Conservation (phyloP, 192 early-diverging fungal genomes). For the Helicostylum pulchrum region DNA sequence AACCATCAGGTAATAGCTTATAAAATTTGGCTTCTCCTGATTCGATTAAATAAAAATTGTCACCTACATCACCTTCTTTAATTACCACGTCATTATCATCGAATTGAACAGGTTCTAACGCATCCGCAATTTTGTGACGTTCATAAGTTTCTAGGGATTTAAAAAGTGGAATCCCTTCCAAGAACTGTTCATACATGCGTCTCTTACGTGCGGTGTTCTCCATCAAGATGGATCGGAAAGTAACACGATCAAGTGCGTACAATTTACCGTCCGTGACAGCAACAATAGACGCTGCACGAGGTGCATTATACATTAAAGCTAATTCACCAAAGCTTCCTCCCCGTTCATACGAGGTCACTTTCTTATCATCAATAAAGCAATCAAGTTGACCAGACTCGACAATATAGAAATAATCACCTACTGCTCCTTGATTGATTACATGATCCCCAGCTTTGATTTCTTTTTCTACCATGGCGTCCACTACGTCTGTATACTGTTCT, state of each 20-base stretch:
- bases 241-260: slow-evolving; percentile 97
- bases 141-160: slow-evolving; percentile 91
- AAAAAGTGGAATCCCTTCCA: slow-evolving; percentile 89
- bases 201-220: slow-evolving; percentile 95
- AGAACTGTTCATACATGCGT: slow-evolving; percentile 93
- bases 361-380: slow-evolving; percentile 76
- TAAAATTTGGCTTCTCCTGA: slow-evolving; percentile 81
- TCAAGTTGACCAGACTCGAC: slow-evolving; percentile 92
- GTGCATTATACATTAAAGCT: slow-evolving; percentile 99
- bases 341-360: slow-evolving; percentile 74
- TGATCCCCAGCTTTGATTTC: slow-evolving; percentile 59
- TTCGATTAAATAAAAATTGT: slow-evolving; percentile 97
- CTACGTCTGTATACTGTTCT: slow-evolving; percentile 90
- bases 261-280: slow-evolving; percentile 82
- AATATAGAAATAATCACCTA: slow-evolving; percentile 98
- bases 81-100: slow-evolving; percentile 86
- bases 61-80: slow-evolving; percentile 87
- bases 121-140: slow-evolving; percentile 98
- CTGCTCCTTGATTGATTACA: slow-evolving; percentile 91
- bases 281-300: slow-evolving; percentile 90
- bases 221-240: slow-evolving; percentile 96
- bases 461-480: slow-evolving; percentile 97
- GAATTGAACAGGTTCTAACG: slow-evolving; percentile 85
- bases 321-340: slow-evolving; percentile 97
- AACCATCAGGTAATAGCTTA: slow-evolving; percentile 74